phyloP scores from a whole-genome alignment of 2,329 filamentous ascomycete genomes.

The Fusarium nurragi region DNA sequence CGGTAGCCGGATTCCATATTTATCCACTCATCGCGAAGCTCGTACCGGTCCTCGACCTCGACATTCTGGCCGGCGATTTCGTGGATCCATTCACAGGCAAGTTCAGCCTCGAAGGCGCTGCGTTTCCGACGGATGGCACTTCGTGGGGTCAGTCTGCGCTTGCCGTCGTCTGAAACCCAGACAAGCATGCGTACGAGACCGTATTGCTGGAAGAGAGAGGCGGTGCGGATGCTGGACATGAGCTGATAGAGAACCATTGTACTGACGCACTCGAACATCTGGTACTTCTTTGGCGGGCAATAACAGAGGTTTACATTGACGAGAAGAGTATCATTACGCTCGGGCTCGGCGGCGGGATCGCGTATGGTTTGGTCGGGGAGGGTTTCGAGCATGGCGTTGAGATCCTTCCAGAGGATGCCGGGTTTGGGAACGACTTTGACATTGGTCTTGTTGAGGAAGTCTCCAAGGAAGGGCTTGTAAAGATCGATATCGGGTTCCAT shows the following conservation, averaged over 20 bases:
- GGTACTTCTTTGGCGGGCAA: conserved; percentile 60
- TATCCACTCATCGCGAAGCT: conserved; percentile 58
- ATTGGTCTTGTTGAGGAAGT: conserved; percentile 61
- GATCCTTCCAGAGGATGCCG: conserved; percentile 68
- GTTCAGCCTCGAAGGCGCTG: conserved; percentile 66
- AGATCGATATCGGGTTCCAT: conserved; percentile 73
- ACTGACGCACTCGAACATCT: conserved; percentile 64
- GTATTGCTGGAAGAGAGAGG: conserved; percentile 74
- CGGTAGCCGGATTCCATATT: conserved; percentile 56
- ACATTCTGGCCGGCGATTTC: conserved; percentile 63
- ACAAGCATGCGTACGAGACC: conserved; percentile 83
- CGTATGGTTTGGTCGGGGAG: conserved; percentile 64
- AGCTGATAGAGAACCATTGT: conserved; percentile 70
- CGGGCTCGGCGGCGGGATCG: conserved; percentile 51
- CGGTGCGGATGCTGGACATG: conserved; percentile 64
- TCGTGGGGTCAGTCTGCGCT: conserved; percentile 67
- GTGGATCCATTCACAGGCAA: conserved; percentile 66
- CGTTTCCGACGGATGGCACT: conserved; percentile 65
- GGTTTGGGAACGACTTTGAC: conserved; percentile 63
- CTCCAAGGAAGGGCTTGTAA: conserved; percentile 69
- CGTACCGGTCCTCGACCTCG: conserved; percentile 40
- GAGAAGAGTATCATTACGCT: conserved; percentile 77
- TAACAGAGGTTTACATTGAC: conserved; percentile 74
- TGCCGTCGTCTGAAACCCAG: conserved; percentile 73
- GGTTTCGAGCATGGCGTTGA: conserved; percentile 61